Conservation (phyloP, 495 filamentous ascomycete genomes). For the Penicillium roqueforti region DNA sequence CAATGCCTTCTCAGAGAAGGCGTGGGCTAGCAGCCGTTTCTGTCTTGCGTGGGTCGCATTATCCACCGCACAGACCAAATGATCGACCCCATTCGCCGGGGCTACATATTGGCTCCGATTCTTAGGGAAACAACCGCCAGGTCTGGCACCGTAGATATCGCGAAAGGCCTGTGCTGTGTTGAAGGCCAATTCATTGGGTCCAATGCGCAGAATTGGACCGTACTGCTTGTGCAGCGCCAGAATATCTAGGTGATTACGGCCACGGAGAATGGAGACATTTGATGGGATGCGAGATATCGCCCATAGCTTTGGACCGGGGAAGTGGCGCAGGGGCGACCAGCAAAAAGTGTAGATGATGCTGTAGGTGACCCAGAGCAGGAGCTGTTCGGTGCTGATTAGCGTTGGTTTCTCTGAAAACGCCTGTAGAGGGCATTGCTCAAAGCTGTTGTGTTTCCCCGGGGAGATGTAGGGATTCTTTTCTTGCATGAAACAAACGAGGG, state of each 20-base stretch:
- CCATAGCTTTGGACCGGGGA: slow-evolving; percentile 50
- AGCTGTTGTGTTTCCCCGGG: neutral
- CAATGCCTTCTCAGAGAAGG: slow-evolving; percentile 47
- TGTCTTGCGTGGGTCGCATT: slow-evolving; percentile 31
- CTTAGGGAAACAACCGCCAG: slow-evolving; percentile 29
- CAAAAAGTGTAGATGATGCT: slow-evolving; percentile 43
- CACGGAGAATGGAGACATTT: slow-evolving; percentile 22
- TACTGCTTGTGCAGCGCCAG: slow-evolving; percentile 34
- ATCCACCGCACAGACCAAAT: slow-evolving; percentile 21
- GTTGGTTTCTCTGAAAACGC: too few relatives aligned
- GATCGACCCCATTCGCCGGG: slow-evolving; percentile 22
- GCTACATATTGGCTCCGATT: slow-evolving; percentile 21
- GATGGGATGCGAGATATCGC: slow-evolving; percentile 37
- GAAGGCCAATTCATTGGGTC: slow-evolving; percentile 55
- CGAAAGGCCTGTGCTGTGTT: slow-evolving; percentile 49
- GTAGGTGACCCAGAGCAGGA: slow-evolving; percentile 10
- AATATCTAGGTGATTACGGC: slow-evolving; percentile 21
- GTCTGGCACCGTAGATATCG: slow-evolving; percentile 53
- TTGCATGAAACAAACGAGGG: slow-evolving; percentile 10
- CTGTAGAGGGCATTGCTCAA: neutral
- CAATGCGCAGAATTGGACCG: slow-evolving; percentile 51
- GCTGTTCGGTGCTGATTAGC: slow-evolving; percentile 13
- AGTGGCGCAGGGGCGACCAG: slow-evolving; percentile 46
- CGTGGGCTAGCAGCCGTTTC: slow-evolving; percentile 38
- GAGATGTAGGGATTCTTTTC: slow-evolving; percentile 15